These are phyloP conservation scores for Vickermania spadyakhi DNA, from an alignment of 208 protist genomes.

Conservation along the genomic window DNA sequence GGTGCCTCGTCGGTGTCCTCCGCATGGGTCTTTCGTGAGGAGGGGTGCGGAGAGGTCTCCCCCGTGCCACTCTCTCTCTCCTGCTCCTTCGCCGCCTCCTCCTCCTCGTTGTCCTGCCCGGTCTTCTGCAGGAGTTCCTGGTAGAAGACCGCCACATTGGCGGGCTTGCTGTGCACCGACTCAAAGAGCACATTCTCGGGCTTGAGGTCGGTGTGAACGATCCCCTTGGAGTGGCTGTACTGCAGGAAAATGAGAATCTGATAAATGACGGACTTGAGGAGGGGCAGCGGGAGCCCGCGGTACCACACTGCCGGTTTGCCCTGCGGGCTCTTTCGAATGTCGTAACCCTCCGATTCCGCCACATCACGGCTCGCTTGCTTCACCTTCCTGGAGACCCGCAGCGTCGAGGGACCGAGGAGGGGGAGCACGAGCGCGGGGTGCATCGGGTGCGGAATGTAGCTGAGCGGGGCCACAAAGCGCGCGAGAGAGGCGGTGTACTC, in stretches of 20 bases:
- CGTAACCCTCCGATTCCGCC: neutral
- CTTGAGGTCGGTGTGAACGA: constrained; percentile 82
- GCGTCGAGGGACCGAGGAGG: constrained; percentile 55
- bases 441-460: constrained; percentile 53
- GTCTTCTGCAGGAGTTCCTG: neutral
- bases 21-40: neutral
- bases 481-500: constrained; percentile 14
- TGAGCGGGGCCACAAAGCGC: constrained; percentile 45
- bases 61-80: neutral
- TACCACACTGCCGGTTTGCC: constrained; percentile 19
- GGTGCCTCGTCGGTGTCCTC: neutral
- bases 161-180: constrained; percentile 26
- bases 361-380: constrained; percentile 25
- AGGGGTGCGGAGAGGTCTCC: neutral
- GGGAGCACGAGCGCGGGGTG: constrained; percentile 72
- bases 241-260: constrained; percentile 66
- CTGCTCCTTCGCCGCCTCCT: neutral
- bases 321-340: neutral
- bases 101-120: neutral
- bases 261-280: constrained; percentile 52
- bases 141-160: constrained; percentile 25
- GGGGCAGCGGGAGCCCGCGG: constrained; percentile 39
- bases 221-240: constrained; percentile 45
- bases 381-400: constrained; percentile 41
- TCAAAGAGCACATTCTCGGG: constrained; percentile 84